Base-by-base conservation (phyloP, 257 asterid species). In the Fraxinus excelsior region DNA sequence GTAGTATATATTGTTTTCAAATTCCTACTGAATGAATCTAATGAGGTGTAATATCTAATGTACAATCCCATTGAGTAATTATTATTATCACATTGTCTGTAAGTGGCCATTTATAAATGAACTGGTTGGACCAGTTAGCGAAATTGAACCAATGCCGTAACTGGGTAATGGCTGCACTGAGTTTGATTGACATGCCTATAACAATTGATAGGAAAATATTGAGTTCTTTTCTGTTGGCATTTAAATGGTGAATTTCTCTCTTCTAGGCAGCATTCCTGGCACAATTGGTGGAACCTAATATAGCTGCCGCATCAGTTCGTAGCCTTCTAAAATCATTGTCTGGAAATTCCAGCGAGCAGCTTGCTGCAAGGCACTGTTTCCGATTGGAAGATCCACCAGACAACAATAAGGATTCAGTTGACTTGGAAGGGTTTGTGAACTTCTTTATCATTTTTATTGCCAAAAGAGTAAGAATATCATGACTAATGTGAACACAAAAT, bases 361-460 rank as follows among this genome's bases (percentile, higher is more conserved):
- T 96, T 21, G 98, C 99, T 74, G 91, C 91, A 56, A 88, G 97
- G 84, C 91, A 96, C 82, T 93, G 99, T 86, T 92, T 90, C 82
- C 78, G 84, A 76, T 79, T 96, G 88, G 96, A 96, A 87, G 96
- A 93, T 86, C 99, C 99, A 75, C 93, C 94, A 58, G 90, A 83
- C 70, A 94, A 88, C 74, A 82, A 85, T 73, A 87, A 80, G 78
- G 73, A 76, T 70, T 66, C 82, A 56, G 74, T 79, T 40, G 82
- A 77, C 76, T 56, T 87, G 12, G 92, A 87, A 74, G 86, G 93
- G 99, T 96, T 74, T 56, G 88, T 87, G 34, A 37, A 69, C 77
- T 81, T 75, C 49, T 40, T 83, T 56, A 35, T 76, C 53, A 21
- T 53, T 72, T 25, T 75, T 66, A 70, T 46, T 40, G 71, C 73